Percentiles rank a stretch among this genome's conserved stretches.
These are phyloP conservation scores for Elaphomyces granulatus DNA, from an alignment of 495 filamentous ascomycete species.

Conservation along the genomic window DNA sequence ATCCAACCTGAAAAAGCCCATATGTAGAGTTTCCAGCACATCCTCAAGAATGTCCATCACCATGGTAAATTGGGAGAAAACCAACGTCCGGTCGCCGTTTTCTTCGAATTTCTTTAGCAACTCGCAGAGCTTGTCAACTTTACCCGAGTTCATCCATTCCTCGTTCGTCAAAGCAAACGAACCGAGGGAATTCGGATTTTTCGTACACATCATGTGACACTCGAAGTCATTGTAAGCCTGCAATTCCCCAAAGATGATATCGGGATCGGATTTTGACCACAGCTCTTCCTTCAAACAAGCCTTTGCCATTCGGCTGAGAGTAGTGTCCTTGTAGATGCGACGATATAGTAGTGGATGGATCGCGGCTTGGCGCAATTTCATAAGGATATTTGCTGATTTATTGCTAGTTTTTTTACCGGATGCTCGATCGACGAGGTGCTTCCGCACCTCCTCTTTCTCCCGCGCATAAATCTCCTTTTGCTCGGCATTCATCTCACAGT, in stretches of 20 bases:
- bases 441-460: conserved; percentile 37
- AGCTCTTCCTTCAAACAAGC: conserved; percentile 51
- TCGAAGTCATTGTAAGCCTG: conserved; percentile 66
- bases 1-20: conserved; percentile 68
- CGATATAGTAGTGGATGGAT: conserved; percentile 87
- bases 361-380: conserved; percentile 81
- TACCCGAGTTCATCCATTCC: conserved; percentile 89
- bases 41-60: conserved; percentile 80
- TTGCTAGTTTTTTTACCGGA: conserved; percentile 41
- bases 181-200: conserved; percentile 51
- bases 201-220: conserved; percentile 62
- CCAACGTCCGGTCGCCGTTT: conserved; percentile 72
- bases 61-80: conserved; percentile 88
- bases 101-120: conserved; percentile 57
- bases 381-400: conserved; percentile 60
- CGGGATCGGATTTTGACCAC: conserved; percentile 42
- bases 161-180: conserved; percentile 55
- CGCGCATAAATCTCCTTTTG: conserved; percentile 61
- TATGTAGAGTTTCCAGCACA: conserved; percentile 57
- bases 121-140: conserved; percentile 61
- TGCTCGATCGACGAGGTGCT: conserved; percentile 41
- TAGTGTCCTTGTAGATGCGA: conserved; percentile 56
- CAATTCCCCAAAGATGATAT: conserved; percentile 59
- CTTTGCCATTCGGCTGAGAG: conserved; percentile 63
- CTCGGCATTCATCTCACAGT: conserved; percentile 56